Conservation (phyloP, 2,329 filamentous ascomycete genomes). For the Pseudogymnoascus sp. region DNA sequence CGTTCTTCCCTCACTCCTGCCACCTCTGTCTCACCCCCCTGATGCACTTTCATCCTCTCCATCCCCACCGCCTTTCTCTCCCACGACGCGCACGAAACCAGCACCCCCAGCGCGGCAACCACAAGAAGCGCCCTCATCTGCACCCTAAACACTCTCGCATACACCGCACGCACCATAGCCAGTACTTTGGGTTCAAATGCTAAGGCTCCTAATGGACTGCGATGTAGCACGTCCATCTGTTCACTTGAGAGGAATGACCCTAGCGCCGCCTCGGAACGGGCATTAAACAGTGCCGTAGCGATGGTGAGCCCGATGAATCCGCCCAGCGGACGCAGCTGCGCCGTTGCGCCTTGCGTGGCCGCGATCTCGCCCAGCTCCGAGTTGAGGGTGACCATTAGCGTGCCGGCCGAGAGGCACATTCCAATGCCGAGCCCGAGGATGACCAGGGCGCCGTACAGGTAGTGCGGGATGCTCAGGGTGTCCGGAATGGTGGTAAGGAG, state of each 20-base stretch:
- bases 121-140: neutral
- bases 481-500: constrained; percentile 10
- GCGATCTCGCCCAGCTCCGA: constrained; percentile 26
- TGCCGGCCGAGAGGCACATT: constrained; percentile 8
- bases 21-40: neutral
- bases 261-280: neutral
- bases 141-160: neutral
- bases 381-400: constrained; percentile 1
- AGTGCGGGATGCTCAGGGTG: neutral
- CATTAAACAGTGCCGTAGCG: constrained; percentile 46
- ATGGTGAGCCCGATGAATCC: constrained; percentile 50
- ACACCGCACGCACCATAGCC: neutral
- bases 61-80: neutral
- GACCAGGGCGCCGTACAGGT: constrained; percentile 7
- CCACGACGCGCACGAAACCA: neutral
- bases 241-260: neutral
- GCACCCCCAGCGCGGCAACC: neutral
- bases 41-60: constrained; percentile 1
- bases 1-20: neutral
- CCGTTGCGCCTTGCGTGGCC: constrained; percentile 50
- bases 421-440: constrained; percentile 11
- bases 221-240: neutral
- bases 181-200: neutral
- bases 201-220: neutral
- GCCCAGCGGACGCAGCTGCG: constrained; percentile 51